Conservation (phyloP, 2,329 filamentous ascomycete genomes). For the Xylaria sp. region DNA sequence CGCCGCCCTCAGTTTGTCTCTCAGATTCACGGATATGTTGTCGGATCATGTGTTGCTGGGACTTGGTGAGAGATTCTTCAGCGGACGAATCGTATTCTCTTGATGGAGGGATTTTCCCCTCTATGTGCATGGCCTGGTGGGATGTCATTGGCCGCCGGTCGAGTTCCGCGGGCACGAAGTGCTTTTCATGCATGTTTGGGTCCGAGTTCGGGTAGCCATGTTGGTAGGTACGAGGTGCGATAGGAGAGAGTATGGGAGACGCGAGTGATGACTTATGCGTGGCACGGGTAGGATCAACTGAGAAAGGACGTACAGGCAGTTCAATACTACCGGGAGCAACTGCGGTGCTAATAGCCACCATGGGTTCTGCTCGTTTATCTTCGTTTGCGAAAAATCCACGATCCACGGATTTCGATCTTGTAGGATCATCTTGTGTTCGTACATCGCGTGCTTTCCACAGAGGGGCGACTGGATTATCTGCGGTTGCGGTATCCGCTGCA, state of each 20-base stretch:
- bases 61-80: constrained; percentile 54
- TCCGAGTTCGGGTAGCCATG: constrained; percentile 59
- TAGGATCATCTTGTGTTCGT: constrained; percentile 57
- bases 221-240: constrained; percentile 55
- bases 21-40: constrained; percentile 52
- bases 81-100: constrained; percentile 54
- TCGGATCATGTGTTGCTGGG: constrained; percentile 50
- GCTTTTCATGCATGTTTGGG: constrained; percentile 56
- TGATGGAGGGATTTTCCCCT: constrained; percentile 52
- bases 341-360: constrained; percentile 71
- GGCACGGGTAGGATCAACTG: constrained; percentile 56
- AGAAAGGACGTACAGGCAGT: constrained; percentile 59
- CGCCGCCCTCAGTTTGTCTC: constrained; percentile 48
- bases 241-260: constrained; percentile 56
- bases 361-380: constrained; percentile 73
- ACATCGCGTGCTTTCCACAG: constrained; percentile 57
- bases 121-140: constrained; percentile 56
- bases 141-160: constrained; percentile 62
- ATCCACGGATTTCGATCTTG: constrained; percentile 72
- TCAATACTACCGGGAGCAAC: constrained; percentile 70
- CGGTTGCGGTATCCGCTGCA: constrained; percentile 47
- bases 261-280: constrained; percentile 46
- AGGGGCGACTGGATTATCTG: constrained; percentile 58
- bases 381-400: constrained; percentile 67
- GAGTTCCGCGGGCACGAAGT: constrained; percentile 50